phyloP scores from a whole-genome alignment of 2,329 filamentous ascomycete genomes.

The Chaetomium sp. region DNA sequence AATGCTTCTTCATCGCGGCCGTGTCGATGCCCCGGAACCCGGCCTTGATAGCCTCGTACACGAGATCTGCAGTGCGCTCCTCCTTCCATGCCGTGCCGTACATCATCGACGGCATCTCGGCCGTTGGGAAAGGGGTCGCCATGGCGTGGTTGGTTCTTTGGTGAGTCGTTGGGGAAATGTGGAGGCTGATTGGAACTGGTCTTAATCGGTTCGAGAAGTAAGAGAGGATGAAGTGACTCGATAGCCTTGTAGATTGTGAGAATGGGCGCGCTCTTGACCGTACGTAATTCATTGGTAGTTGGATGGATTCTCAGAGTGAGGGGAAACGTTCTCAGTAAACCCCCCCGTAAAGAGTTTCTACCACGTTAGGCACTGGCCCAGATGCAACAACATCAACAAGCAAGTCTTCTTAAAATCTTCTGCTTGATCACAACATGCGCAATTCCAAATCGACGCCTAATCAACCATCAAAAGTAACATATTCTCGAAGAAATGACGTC shows the following conservation, averaged over 20 bases:
- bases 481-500: background rate
- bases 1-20: slow-evolving; percentile 71
- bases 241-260: background rate
- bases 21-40: slow-evolving; percentile 74
- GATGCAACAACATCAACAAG: no score
- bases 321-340: slow-evolving; percentile 2
- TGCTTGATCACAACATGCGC: no score
- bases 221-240: background rate
- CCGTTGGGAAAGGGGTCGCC: slow-evolving; percentile 11
- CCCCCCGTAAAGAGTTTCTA: no score
- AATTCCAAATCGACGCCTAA: no score
- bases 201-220: no score
- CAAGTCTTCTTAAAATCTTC: no score
- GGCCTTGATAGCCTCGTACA: slow-evolving; percentile 58
- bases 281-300: background rate
- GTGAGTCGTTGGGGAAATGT: background rate
- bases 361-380: no score
- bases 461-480: no score
- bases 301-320: background rate
- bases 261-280: background rate
- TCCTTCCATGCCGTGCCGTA: slow-evolving; percentile 90
- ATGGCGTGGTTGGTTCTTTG: slow-evolving; percentile 1
- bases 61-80: slow-evolving; percentile 57
- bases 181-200: no score
- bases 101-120: slow-evolving; percentile 48